A percentile compares a stretch with the other conserved stretches of the same genome.
Conservation (phyloP, 208 protist species). For the Crithidia fasciculata region DNA sequence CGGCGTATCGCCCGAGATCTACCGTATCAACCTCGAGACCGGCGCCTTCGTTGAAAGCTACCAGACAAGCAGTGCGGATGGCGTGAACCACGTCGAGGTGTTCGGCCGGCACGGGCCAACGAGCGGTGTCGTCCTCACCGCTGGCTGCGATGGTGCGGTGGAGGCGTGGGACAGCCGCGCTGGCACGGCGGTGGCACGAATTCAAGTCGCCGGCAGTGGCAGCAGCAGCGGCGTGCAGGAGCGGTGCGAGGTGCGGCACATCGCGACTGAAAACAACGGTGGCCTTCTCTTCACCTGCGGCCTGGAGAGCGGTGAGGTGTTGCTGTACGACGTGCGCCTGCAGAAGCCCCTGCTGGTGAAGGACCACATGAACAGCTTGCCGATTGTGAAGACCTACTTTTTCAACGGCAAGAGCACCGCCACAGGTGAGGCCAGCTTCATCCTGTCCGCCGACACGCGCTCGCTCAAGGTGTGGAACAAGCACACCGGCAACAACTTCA, state of each 20-base stretch:
- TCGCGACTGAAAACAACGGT: constrained; percentile 68
- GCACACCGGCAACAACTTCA: constrained; percentile 85
- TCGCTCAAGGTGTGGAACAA: constrained; percentile 95
- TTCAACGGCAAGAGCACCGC: constrained; percentile 85
- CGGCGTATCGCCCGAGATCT: constrained; percentile 80
- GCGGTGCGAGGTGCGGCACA: constrained; percentile 63
- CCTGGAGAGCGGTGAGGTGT: constrained; percentile 76
- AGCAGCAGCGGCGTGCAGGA: constrained; percentile 41
- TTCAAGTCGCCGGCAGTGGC: constrained; percentile 48
- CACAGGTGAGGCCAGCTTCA: constrained; percentile 70
- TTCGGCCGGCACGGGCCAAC: constrained; percentile 57
- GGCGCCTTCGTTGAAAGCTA: constrained; percentile 87
- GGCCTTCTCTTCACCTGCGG: constrained; percentile 88
- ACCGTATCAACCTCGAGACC: constrained; percentile 83
- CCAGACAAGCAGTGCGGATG: constrained; percentile 56
- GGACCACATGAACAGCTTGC: constrained; percentile 96
- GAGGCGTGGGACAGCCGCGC: constrained; percentile 85
- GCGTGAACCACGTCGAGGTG: constrained; percentile 78
- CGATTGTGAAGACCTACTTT: constrained; percentile 94
- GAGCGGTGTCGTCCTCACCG: constrained; percentile 70
- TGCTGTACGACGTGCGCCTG: constrained; percentile 90
- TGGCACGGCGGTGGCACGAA: constrained; percentile 45
- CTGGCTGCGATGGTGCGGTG: constrained; percentile 75
- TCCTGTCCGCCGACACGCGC: constrained; percentile 90
- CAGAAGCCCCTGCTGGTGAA: constrained; percentile 91